phyloP scores from a whole-genome alignment of 345 rosid genomes.

The Aquilaria sinensis region DNA sequence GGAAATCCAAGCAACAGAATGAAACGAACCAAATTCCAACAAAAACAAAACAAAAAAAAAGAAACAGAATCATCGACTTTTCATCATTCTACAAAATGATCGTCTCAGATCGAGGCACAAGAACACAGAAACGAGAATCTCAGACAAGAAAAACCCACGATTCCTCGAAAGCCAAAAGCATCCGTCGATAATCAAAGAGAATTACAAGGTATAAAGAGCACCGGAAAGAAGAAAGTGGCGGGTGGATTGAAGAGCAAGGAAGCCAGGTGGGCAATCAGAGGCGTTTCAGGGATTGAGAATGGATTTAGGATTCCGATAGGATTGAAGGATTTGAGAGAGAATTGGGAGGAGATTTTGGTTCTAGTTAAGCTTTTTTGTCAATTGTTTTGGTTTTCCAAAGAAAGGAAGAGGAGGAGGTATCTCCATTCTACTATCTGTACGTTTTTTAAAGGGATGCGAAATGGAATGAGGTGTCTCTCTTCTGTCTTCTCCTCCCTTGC shows the following conservation, averaged over 20 bases:
- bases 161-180: slow-evolving; percentile 48
- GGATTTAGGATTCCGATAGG: slow-evolving; percentile 14
- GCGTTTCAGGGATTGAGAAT: background rate
- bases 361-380: slow-evolving; percentile 3
- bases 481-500: too few species aligned
- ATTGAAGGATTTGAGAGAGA: slow-evolving; percentile 17
- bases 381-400: background rate
- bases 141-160: slow-evolving; percentile 26
- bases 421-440: slow-evolving; percentile 31
- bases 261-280: slow-evolving; percentile 32
- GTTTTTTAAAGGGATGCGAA: slow-evolving; percentile 26
- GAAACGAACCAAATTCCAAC: slow-evolving; percentile 11
- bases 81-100: slow-evolving; percentile 31
- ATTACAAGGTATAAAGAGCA: slow-evolving; percentile 17
- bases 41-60: slow-evolving; percentile 9
- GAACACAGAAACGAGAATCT: slow-evolving; percentile 28
- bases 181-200: slow-evolving; percentile 27
- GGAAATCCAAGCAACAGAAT: slow-evolving; percentile 5
- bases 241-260: slow-evolving; percentile 26
- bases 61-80: slow-evolving; percentile 13
- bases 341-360: slow-evolving; percentile 6
- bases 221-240: slow-evolving; percentile 10
- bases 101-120: slow-evolving; percentile 31
- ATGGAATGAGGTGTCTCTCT: slow-evolving; percentile 33
- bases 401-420: background rate